Base-by-base conservation (phyloP, 805 yeast genomes). In the Allodekkera sacchari region DNA sequence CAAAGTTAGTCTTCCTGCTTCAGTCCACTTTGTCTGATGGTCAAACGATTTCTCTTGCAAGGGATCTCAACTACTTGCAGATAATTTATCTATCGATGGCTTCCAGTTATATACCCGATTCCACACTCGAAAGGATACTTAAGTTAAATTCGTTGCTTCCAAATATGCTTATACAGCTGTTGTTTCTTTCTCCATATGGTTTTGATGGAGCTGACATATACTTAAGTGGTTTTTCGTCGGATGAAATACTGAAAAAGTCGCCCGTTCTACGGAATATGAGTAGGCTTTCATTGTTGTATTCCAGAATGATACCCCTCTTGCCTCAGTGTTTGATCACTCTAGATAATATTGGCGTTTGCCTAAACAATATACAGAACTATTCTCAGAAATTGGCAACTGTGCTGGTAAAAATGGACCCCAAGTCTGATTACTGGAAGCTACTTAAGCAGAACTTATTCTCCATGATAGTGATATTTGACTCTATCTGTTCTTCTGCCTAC, bases 241-340 rank as follows among this genome's bases (percentile, higher is more conserved):
- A 36, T 2, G 15, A 14, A 1, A 7, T 38, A 2, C 14, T 38
- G 17, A 31, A 37, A 3, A 20, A 36, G 2, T 42, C 33, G 3
- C 79, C 80, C 0, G 63, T 64, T 2, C 37, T 68, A 18, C 68
- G 64, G 34, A 72, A 72, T 39, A 42, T 74, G 27, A 73, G 63
- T 45, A 56, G 65, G 28, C 38, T 76, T 14, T 63, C 80, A 0
- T 59, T 63, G 28, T 42, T 76, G 3, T 56, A 41, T 28, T 31
- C 47, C 10, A 49, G 28, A 23, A 13, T 52, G 3, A 34, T 53
- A 5, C 14, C 25, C 3, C 14, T 32, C 4, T 45, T 45, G 26
- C 41, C 44, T 3, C 27, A 39, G 19, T 7, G 36, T 5, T 16
- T 28, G 6, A 11, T 34, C 2, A 43, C 39, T 23, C 21, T 36